Evolutionary conservation across 2,329 filamentous ascomycete species (phyloP).

Genomic region (Ophiocordyceps camponoti-saundersi): DNA sequence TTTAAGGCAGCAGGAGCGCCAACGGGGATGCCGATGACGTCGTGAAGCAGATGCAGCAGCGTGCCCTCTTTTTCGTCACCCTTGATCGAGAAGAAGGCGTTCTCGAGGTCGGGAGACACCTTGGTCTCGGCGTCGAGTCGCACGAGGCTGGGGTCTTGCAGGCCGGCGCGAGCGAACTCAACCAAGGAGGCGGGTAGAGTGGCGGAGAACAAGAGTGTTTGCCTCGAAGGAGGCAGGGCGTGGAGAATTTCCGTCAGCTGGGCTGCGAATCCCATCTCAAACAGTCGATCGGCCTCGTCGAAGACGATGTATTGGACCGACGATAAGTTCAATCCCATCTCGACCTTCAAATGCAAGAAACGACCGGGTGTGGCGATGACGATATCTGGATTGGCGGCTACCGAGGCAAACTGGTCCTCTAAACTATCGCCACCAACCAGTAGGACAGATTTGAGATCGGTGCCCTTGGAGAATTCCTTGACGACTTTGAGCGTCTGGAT

Average conservation of each 20-base stretch:
- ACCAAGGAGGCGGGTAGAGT: slow-evolving; percentile 88
- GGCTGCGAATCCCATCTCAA: slow-evolving; percentile 95
- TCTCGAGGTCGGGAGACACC: slow-evolving; percentile 88
- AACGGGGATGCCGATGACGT: slow-evolving; percentile 81
- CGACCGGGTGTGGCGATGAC: slow-evolving; percentile 93
- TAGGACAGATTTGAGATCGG: slow-evolving; percentile 77
- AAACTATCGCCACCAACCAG: slow-evolving; percentile 90
- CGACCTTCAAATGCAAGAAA: slow-evolving; percentile 90
- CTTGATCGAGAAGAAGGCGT: slow-evolving; percentile 87
- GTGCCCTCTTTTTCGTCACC: slow-evolving; percentile 87
- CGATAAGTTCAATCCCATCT: slow-evolving; percentile 84
- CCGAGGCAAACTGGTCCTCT: slow-evolving; percentile 85
- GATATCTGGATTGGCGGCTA: slow-evolving; percentile 92
- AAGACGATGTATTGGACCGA: slow-evolving; percentile 92
- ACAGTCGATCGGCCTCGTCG: slow-evolving; percentile 89
- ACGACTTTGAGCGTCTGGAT: slow-evolving; percentile 92
- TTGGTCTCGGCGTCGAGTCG: slow-evolving; percentile 90
- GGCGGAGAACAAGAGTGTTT: slow-evolving; percentile 89
- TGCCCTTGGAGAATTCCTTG: slow-evolving; percentile 81
- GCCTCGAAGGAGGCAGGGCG: slow-evolving; percentile 65
- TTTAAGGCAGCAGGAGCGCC: slow-evolving; percentile 37
- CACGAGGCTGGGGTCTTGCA: slow-evolving; percentile 83
- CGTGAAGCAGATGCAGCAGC: slow-evolving; percentile 71
- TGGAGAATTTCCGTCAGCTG: slow-evolving; percentile 89
- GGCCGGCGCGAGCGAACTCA: slow-evolving; percentile 83